A percentile compares a stretch with the other conserved stretches of the same genome.
phyloP scores from a whole-genome alignment of 306 rosid genomes.

The Lablab purpureus region DNA sequence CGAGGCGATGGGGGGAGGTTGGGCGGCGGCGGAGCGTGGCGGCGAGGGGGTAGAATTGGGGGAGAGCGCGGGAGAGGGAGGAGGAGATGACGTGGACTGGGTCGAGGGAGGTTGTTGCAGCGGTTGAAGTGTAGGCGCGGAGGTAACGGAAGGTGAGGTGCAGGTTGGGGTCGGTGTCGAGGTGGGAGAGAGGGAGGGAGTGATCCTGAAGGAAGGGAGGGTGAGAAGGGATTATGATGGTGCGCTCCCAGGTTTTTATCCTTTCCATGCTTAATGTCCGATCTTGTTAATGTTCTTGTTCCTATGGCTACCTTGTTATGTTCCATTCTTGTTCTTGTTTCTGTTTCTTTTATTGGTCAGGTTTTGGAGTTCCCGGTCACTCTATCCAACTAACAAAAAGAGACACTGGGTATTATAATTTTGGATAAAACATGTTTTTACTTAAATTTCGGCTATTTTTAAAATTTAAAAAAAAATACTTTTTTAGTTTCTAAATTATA shows the following conservation, averaged over 20 bases:
- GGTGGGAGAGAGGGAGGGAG: conserved; percentile 71
- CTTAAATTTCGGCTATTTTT: too few relatives aligned
- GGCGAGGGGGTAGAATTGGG: conserved; percentile 79
- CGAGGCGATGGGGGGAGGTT: conserved; percentile 53
- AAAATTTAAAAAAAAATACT: too few relatives aligned
- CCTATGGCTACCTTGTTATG: too few relatives aligned
- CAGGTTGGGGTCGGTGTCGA: conserved; percentile 87
- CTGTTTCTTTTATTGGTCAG: not conserved
- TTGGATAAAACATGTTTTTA: too few relatives aligned
- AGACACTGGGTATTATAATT: too few relatives aligned
- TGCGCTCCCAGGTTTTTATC: conserved; percentile 48
- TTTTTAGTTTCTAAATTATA: too few relatives aligned
- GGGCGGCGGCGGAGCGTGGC: conserved; percentile 59
- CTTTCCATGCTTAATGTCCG: conserved; percentile 18
- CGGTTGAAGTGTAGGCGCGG: conserved; percentile 61
- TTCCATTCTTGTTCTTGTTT: not conserved
- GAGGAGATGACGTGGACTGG: conserved; percentile 67
- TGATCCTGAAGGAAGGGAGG: conserved; percentile 65
- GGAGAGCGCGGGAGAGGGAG: conserved; percentile 69
- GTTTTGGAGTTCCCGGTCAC: too few relatives aligned
- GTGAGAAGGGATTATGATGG: conserved; percentile 55
- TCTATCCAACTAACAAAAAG: too few relatives aligned
- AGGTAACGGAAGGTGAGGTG: conserved; percentile 80
- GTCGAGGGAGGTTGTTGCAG: conserved; percentile 33
- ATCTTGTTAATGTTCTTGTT: too few relatives aligned